Conservation (phyloP, 768 basidiomycete species). For the Lentinus brumalis region DNA sequence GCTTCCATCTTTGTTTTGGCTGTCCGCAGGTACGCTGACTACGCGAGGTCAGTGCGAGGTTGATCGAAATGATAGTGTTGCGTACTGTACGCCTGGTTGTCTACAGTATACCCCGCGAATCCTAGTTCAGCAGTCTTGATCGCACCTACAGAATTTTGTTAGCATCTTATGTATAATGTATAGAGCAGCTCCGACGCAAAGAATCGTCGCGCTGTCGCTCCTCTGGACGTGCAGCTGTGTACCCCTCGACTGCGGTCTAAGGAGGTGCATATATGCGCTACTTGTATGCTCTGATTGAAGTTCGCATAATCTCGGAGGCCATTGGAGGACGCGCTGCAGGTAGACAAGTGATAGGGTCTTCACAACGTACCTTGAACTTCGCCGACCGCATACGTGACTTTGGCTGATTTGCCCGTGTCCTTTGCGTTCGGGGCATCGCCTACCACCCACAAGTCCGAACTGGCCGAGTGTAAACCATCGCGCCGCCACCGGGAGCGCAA, state of each 20-base stretch:
- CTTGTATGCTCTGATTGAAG: too few species aligned
- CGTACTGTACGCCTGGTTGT: slow-evolving; percentile 69
- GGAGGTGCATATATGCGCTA: too few species aligned
- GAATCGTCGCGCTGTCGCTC: too few species aligned
- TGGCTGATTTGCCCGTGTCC: slow-evolving; percentile 57
- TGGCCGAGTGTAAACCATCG: slow-evolving; percentile 29
- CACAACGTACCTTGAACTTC: slow-evolving; percentile 51
- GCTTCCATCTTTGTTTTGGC: slow-evolving; percentile 33
- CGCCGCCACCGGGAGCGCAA: background rate
- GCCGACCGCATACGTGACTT: slow-evolving; percentile 71
- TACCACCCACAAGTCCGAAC: slow-evolving; percentile 77
- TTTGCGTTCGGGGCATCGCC: slow-evolving; percentile 49
- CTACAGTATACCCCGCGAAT: slow-evolving; percentile 59
- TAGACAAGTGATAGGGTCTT: background rate
- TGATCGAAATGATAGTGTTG: background rate
- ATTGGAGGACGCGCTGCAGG: background rate
- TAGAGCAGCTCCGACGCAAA: background rate
- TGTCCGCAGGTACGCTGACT: slow-evolving; percentile 4
- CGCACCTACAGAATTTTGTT: slow-evolving; percentile 42
- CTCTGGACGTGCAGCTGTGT: too few species aligned
- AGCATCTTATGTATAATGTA: background rate
- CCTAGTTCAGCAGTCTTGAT: slow-evolving; percentile 53
- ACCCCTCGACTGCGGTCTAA: too few species aligned
- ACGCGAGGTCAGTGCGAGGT: background rate
- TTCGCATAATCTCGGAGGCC: too few species aligned